Conservation (phyloP, 148 eudicot genomes). For the Rhododendron henanense region DNA sequence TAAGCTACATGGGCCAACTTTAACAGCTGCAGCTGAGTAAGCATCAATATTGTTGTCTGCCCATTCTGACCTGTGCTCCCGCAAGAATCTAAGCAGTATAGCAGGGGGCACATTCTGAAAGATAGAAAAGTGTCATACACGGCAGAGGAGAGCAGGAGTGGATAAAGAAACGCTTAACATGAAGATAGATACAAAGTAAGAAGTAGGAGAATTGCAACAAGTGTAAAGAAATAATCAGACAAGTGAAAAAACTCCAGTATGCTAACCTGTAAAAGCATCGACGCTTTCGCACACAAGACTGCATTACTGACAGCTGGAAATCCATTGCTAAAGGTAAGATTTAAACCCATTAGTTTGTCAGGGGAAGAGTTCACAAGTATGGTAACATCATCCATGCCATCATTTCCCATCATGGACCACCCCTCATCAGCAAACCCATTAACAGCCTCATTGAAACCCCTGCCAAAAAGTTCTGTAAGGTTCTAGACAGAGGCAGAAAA, state of each 20-base stretch:
- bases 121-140: background rate
- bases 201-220: background rate
- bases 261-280: slow-evolving; percentile 83
- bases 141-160: background rate
- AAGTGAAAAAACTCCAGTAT: background rate
- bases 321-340: slow-evolving; percentile 64
- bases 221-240: background rate
- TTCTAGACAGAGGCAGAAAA: background rate
- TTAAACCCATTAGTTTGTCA: slow-evolving; percentile 64
- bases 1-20: slow-evolving; percentile 79
- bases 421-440: slow-evolving; percentile 84
- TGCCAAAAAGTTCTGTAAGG: slow-evolving; percentile 9
- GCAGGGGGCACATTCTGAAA: slow-evolving; percentile 97
- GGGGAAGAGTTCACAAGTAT: slow-evolving; percentile 79
- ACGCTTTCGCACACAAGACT: slow-evolving; percentile 75
- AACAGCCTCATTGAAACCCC: slow-evolving; percentile 85
- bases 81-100: slow-evolving; percentile 76
- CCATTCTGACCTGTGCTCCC: slow-evolving; percentile 99
- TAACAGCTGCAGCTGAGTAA: slow-evolving; percentile 84
- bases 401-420: slow-evolving; percentile 75
- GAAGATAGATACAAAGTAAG: background rate
- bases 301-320: slow-evolving; percentile 66
- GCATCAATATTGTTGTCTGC: slow-evolving; percentile 90
- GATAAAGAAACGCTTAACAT: background rate
- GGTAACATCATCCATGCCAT: slow-evolving; percentile 77